Evolutionary conservation across 352 stramenopile genomes (phyloP), one percentile per base, ranked within the genome.

Genomic region (Lagenidium giganteum): DNA sequence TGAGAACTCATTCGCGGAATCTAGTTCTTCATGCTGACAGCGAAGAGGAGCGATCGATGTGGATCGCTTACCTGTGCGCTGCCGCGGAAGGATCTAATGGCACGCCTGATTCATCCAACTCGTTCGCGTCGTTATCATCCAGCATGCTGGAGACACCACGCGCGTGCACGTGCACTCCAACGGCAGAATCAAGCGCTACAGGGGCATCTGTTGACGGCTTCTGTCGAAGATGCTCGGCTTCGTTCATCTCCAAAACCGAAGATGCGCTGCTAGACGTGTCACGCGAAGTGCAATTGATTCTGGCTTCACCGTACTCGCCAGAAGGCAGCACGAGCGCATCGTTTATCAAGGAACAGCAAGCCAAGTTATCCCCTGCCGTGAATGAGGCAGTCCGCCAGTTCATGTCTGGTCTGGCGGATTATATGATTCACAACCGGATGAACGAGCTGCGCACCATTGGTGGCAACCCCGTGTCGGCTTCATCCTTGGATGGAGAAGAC

Each of bases 271-370:
- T 75, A 9, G 81, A 93, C 30, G 77, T 92, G 3, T 68, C 77
- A 0, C 69, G 76, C 2, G 82, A 94, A 61, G 80, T 90, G 8
- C 79, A 90, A 51, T 57, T 92, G 27, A 80, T 94, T 18, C 42
- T 94, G 23, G 67, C 79, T 24, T 94, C 82, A 41, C 82, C 82
- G 5, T 94, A 94, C 26, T 92, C 79, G 0, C 82, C 82, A 3
- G 82, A 94, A 42, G 82, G 82, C 3, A 88, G 63, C 32, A 91
- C 82, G 6, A 84, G 70, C 1, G 61, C 68, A 3, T 55, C 67
- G 16, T 93, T 91, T 46, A 50, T 93, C 16, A 87, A 84, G 36
- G 73, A 91, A 22, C 70, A 87, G 38, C 54, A 46, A 5, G 58
- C 62, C 21, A 73, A 67, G 16, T n/a, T n/a, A n/a, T n/a, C n/a